Evolutionary conservation across 1,284 basidiomycete species (phyloP), one percentile per base, ranked within the genome.

Genomic region (Cryptococcus wingfieldii): DNA sequence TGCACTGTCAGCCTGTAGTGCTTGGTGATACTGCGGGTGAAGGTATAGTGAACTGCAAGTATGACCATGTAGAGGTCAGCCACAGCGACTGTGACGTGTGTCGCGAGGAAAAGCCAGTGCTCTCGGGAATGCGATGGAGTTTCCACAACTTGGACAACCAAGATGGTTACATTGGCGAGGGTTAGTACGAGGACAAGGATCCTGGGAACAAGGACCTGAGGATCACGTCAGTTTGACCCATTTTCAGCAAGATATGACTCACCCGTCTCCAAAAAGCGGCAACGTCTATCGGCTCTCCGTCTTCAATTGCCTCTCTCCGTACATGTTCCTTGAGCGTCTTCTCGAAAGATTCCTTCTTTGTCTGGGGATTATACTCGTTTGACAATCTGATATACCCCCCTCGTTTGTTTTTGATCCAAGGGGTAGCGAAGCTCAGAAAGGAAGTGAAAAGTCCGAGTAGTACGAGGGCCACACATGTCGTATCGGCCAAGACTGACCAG

Each of bases 221-320:
- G 8, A 27, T 19, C 14, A 18, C 14, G 47, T 16, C 39, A 34
- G 44, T n/a, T 18, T 14, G 7, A 23, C 5, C 9, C 9, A 49
- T 23, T 5, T 8, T 37, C n/a, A 13, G 16, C 4, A n/a, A 31
- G 19, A 28, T 19, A 48, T 2, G 2, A 58, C 63, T 58, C 46
- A 70, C 68, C 1, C 23, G 56, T 19, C 19, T 42, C 66, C 66
- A 68, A 41, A 69, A 69, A 16, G 18, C 39, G 1, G 31, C 23
- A 10, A 59, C 39, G 12, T 66, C 46, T 2, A 66, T 55, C 5
- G 63, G 62, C 9, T 63, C 59, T 3, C 66, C 68, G 42, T 67
- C 57, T n/a, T 57, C 47, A 14, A 49, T 18, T 13, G 43, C 28
- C n/a, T 58, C 45, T 37, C 5, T 23, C 3, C 31, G 34, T 14